phyloP scores from a whole-genome alignment of 495 filamentous ascomycete genomes.

The Penicillium daleae region DNA sequence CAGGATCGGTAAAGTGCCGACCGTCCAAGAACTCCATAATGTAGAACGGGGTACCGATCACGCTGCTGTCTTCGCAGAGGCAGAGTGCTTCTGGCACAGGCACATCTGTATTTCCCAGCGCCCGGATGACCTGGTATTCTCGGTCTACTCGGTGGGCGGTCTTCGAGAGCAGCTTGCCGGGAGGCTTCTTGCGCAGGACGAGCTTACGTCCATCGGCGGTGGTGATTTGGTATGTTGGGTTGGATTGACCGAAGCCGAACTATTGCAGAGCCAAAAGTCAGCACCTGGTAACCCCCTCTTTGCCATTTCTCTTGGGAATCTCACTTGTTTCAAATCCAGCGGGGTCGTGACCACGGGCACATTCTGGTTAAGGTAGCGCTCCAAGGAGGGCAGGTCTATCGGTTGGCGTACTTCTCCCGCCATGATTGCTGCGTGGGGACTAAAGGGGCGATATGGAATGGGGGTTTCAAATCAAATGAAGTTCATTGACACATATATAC shows the following conservation, averaged over 20 bases:
- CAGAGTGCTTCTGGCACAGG: conserved; percentile 84
- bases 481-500: conserved; percentile 7
- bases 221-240: conserved; percentile 91
- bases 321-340: conserved; percentile 85
- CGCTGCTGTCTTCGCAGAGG: conserved; percentile 76
- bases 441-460: conserved; percentile 7
- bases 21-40: conserved; percentile 95
- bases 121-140: conserved; percentile 88
- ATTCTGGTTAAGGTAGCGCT: conserved; percentile 72
- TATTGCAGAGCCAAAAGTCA: conserved; percentile 35
- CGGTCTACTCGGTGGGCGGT: conserved; percentile 96
- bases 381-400: conserved; percentile 77
- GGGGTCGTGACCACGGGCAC: conserved; percentile 81
- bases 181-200: conserved; percentile 95
- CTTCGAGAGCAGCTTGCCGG: conserved; percentile 86
- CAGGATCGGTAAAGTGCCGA: conserved; percentile 86
- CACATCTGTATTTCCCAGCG: conserved; percentile 76
- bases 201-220: conserved; percentile 66
- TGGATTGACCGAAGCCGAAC: conserved; percentile 97
- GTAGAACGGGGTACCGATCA: conserved; percentile 92
- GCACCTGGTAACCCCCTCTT: background rate
- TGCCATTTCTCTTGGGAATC: conserved; percentile 7
- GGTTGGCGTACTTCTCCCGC: conserved; percentile 86
- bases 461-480: conserved; percentile 12
- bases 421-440: conserved; percentile 56